phyloP scores from a whole-genome alignment of 1,284 basidiomycete genomes.

The Cutaneotrichosporon sp. region DNA sequence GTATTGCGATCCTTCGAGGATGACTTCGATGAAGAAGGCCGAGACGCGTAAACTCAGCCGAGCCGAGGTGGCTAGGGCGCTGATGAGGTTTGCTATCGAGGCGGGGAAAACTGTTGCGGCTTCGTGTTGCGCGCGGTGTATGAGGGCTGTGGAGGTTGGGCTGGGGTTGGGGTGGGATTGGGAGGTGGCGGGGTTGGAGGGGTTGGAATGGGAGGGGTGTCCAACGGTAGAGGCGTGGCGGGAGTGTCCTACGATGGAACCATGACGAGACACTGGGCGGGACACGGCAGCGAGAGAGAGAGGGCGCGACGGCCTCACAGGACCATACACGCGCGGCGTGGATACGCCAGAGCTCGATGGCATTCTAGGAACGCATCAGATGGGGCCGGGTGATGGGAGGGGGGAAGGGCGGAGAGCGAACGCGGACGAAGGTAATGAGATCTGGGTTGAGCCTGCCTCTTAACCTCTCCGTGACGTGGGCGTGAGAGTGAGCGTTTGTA shows the following conservation, averaged over 20 bases:
- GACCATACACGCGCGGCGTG: slow-evolving; percentile 6
- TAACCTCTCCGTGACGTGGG: no score
- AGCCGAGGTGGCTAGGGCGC: slow-evolving; percentile 50
- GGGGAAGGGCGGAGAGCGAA: background rate
- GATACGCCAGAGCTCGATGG: slow-evolving; percentile 4
- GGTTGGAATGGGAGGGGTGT: background rate
- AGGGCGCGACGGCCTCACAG: background rate
- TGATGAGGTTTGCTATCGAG: slow-evolving; percentile 51
- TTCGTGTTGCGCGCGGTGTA: background rate
- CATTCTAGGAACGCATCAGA: slow-evolving; percentile 6
- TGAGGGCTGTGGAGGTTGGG: background rate
- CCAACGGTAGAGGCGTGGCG: background rate
- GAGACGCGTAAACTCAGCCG: slow-evolving; percentile 48
- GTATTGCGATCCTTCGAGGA: slow-evolving; percentile 49
- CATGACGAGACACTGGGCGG: background rate
- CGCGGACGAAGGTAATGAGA: background rate
- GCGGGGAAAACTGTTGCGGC: slow-evolving; percentile 48
- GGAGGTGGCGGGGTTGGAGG: background rate
- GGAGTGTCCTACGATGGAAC: background rate
- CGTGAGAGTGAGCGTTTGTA: no score
- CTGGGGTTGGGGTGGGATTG: no score
- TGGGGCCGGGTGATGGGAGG: background rate
- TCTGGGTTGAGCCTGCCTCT: background rate
- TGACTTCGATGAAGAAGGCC: slow-evolving; percentile 53
- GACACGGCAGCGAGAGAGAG: background rate